Percentiles rank a stretch among this genome's conserved stretches.
These are phyloP conservation scores for Candida parachauliodes DNA, from an alignment of 805 yeast species.

Conservation along the genomic window DNA sequence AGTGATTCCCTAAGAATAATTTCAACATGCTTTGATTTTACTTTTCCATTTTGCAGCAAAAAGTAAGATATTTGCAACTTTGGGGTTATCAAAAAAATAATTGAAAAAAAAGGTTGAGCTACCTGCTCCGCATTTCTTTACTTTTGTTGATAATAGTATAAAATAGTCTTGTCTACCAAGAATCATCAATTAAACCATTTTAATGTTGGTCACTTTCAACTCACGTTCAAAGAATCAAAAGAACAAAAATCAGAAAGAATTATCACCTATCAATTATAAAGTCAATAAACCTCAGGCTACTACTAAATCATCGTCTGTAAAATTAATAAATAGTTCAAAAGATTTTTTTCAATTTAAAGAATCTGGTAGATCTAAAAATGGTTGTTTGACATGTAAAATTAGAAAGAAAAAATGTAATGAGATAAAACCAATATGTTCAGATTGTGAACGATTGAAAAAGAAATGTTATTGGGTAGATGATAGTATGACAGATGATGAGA, in stretches of 20 bases:
- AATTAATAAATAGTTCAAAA: slow-evolving; percentile 13
- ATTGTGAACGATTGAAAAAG: slow-evolving; percentile 43
- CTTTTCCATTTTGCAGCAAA: too few species aligned
- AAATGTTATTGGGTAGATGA: slow-evolving; percentile 47
- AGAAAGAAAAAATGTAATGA: slow-evolving; percentile 61
- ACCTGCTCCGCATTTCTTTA: neutral
- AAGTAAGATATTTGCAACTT: too few species aligned
- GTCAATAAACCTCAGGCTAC: slow-evolving; percentile 1
- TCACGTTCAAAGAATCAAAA: slow-evolving; percentile 7
- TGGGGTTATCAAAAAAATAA: too few species aligned
- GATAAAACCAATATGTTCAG: slow-evolving; percentile 46
- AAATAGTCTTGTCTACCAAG: too few species aligned
- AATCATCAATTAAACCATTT: neutral
- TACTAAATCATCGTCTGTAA: slow-evolving; percentile 7
- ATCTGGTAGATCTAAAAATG: slow-evolving; percentile 47
- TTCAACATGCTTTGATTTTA: too few species aligned
- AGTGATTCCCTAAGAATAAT: too few species aligned
- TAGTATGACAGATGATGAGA: slow-evolving; percentile 39
- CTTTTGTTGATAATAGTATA: too few species aligned
- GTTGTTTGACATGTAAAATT: slow-evolving; percentile 66
- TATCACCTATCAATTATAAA: neutral
- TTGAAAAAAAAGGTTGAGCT: neutral
- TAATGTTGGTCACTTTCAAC: slow-evolving; percentile 15
- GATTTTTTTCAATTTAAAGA: slow-evolving; percentile 15
- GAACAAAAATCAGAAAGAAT: too few species aligned